Percentiles rank a stretch among this genome's conserved stretches.
These are phyloP conservation scores for Annulohypoxylon bovei DNA, from an alignment of 495 filamentous ascomycete species.

Conservation along the genomic window DNA sequence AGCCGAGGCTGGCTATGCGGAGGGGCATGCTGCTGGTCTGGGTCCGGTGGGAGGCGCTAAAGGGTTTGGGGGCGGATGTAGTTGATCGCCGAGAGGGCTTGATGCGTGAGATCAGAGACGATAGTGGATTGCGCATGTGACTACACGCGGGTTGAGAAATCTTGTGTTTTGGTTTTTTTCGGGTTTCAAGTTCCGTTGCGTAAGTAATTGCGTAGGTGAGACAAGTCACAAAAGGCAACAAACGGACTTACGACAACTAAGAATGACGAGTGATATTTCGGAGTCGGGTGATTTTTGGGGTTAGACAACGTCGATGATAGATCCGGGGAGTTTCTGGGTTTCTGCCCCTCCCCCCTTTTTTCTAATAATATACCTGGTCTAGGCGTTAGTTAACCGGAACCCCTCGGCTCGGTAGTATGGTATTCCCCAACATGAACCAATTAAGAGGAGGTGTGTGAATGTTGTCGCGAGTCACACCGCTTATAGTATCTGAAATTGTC, in stretches of 20 bases:
- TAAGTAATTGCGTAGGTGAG: neutral
- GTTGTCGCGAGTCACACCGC: constrained; percentile 26
- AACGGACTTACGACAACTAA: neutral
- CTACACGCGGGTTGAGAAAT: neutral
- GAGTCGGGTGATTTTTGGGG: constrained; percentile 2
- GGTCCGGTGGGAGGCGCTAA: neutral
- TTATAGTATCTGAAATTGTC: neutral
- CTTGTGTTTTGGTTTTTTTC: neutral
- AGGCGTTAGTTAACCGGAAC: constrained; percentile 23
- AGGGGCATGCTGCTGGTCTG: constrained; percentile 34
- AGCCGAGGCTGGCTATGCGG: constrained; percentile 50
- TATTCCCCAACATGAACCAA: constrained; percentile 24
- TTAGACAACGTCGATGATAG: constrained; percentile 1
- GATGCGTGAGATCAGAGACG: neutral
- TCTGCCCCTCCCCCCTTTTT: constrained; percentile 1
- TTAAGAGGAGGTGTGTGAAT: neutral
- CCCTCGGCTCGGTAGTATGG: constrained; percentile 25
- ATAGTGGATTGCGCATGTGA: constrained; percentile 9
- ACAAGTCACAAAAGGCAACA: neutral
- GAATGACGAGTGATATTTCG: neutral
- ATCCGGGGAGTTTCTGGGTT: constrained; percentile 11
- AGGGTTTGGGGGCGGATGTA: neutral
- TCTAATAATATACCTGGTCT: constrained; percentile 13
- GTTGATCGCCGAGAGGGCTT: neutral
- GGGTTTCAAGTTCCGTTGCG: neutral